Base-by-base conservation (phyloP, 139 green algal species). In the Picochlorum costavermella region DNA sequence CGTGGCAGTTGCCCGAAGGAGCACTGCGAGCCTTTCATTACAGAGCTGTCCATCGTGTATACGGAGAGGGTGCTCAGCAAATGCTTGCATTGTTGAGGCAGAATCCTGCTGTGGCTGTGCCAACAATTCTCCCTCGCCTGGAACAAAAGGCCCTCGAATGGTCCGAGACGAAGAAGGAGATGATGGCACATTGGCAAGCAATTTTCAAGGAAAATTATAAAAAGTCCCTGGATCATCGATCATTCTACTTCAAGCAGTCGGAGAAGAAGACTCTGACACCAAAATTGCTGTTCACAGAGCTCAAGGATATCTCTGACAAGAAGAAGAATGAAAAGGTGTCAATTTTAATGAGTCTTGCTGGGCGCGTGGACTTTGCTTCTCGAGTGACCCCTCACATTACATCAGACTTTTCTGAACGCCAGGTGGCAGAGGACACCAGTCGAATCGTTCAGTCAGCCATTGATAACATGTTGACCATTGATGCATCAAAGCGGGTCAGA, bases 231-330 rank as follows among this genome's bases (percentile, higher is more conserved):
- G 94, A 99, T 82, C 92, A 98, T 78, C 88, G 90, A 64, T 89
- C 74, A 70, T 98, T 98, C 81, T 99, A 99, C 83, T 99, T 98
- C 84, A 99, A 99, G 80, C 94, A 98, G 75, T 77, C 74, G 17
- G 92, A 98, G 68, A 98, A 98, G 83, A 95, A 94, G 77, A 83
- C 75, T 56, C 83, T 99, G 55, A 86, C 64, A 81, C 68, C 75
- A 26, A 96, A 95, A 78, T 77, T 72, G 56, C 84, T 98, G 79
- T 62, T 97, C 62, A 28, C 72, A 20, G 92, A 97, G 74, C 82
- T 97, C 37, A 87, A 84, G 64, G 92, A 98, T 44, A 65, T 81
- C n/a, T 80, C 74, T 25, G 92, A 98, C 67, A 73, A 80, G 67
- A 74, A 75, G 5, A 69, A 77, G 20, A 44, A 71, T 60, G 76